phyloP scores from a whole-genome alignment of 106 monocot genomes.

The Acorus calamus region DNA sequence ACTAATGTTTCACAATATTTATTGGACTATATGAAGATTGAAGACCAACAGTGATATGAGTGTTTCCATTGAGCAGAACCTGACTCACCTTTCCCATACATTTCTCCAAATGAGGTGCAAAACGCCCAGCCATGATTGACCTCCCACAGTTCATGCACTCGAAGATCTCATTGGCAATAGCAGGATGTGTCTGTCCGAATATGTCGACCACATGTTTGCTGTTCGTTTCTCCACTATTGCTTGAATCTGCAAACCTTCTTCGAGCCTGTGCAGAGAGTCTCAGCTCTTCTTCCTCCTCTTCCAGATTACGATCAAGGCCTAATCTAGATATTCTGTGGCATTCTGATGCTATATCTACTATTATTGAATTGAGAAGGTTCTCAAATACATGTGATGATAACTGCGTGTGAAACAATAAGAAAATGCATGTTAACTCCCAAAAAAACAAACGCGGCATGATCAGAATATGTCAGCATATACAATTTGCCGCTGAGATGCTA shows the following conservation, averaged over 20 bases:
- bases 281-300: constrained; percentile 85
- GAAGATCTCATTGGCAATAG: constrained; percentile 77
- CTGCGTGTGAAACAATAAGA: constrained; percentile 31
- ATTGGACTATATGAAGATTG: no score
- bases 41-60: no score
- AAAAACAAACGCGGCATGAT: no score
- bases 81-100: constrained; percentile 91
- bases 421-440: not conserved
- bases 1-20: not conserved
- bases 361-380: constrained; percentile 65
- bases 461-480: no score
- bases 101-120: constrained; percentile 97
- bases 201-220: constrained; percentile 76
- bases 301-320: constrained; percentile 76
- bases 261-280: constrained; percentile 54
- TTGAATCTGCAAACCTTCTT: constrained; percentile 23
- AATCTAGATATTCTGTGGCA: constrained; percentile 87
- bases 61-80: no score
- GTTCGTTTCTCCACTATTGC: constrained; percentile 33
- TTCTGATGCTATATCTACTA: constrained; percentile 91
- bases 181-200: constrained; percentile 88
- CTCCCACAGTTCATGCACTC: constrained; percentile 97
- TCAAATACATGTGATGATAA: constrained; percentile 35
- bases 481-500: no score
- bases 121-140: constrained; percentile 72